Evolutionary conservation across 257 asterid species (phyloP), one percentile per base, ranked within the genome.

Genomic region (Petunia secreta): DNA sequence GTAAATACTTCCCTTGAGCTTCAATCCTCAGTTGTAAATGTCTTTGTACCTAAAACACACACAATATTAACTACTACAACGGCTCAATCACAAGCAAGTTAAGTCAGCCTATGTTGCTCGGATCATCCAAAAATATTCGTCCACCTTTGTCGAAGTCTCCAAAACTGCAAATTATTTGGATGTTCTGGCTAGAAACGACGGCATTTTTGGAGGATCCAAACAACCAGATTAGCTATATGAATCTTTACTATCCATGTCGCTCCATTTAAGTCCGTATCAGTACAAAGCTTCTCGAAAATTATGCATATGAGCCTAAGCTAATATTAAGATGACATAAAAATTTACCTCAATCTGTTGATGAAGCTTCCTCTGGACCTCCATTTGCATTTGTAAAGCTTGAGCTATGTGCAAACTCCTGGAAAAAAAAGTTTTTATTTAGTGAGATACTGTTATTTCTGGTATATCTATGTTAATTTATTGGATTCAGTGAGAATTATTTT

Each of bases 311-410:
- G 40, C 10, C 4, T 34, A 36, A 41, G 53, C 34, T 2, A 4
- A 36, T 4, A 16, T 36, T 59, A 43, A 55, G 15, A 16, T 77
- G 3, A 43, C 13, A 5, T 4, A 39, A 15, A 39, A 74, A 34
- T 66, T 77, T 87, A 94, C 98, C 98, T 95, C 94, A 63, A 95
- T 91, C 69, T 95, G 99, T 81, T 95, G 97, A 55, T 90, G 90
- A 54, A 95, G 96, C 77, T 95, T 92, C 82, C 89, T 92, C 86
- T 95, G 97, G 77, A 95, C 98, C 68, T 93, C 99, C 99, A 91
- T 93, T 84, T 92, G 99, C 87, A 93, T 68, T 81, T 93, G 92
- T 75, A 92, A 75, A 84, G 97, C 94, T 73, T 86, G 83, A 14
- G 94, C 82, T 43, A 92, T 87, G 83, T 92, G 88, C 81, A 54